Evolutionary conservation across 805 yeast species (phyloP).

Genomic region (Ogataea sp.): DNA sequence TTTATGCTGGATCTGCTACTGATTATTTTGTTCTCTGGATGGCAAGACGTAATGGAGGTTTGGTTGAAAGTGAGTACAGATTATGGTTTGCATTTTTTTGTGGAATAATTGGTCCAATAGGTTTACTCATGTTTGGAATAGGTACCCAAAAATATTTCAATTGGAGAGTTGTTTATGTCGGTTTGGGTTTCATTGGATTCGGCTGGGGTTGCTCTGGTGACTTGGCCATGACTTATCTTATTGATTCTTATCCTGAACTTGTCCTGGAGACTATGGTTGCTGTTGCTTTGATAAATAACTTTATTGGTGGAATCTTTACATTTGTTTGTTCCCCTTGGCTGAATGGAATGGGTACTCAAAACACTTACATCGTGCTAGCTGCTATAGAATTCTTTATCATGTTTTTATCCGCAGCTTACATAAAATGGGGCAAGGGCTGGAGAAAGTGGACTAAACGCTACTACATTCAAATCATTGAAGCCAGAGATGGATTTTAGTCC

Average conservation of each 20-base stretch:
- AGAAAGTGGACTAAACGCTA: constrained; percentile 45
- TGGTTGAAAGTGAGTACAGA: constrained; percentile 58
- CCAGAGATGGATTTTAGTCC: constrained; percentile 28
- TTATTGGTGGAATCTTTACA: constrained; percentile 57
- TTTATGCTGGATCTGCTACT: constrained; percentile 55
- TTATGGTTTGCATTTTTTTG: constrained; percentile 49
- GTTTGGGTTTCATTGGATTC: constrained; percentile 57
- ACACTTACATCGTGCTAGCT: constrained; percentile 56
- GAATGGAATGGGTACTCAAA: constrained; percentile 44
- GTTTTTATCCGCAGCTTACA: constrained; percentile 45
- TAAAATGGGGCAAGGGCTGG: constrained; percentile 51
- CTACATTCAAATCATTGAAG: constrained; percentile 41
- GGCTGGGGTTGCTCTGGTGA: constrained; percentile 66
- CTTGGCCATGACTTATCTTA: constrained; percentile 54
- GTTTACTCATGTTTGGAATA: constrained; percentile 56
- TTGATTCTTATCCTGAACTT: constrained; percentile 62
- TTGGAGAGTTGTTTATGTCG: constrained; percentile 49
- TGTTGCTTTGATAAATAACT: constrained; percentile 53
- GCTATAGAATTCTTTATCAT: constrained; percentile 47
- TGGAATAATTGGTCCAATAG: constrained; percentile 51
- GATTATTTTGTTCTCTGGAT: constrained; percentile 59
- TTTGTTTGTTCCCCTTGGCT: constrained; percentile 62
- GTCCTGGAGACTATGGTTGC: constrained; percentile 62
- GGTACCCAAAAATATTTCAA: constrained; percentile 46
- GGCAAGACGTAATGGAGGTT: constrained; percentile 52